phyloP scores from a whole-genome alignment of 306 rosid genomes.

The Prunus campanulata region DNA sequence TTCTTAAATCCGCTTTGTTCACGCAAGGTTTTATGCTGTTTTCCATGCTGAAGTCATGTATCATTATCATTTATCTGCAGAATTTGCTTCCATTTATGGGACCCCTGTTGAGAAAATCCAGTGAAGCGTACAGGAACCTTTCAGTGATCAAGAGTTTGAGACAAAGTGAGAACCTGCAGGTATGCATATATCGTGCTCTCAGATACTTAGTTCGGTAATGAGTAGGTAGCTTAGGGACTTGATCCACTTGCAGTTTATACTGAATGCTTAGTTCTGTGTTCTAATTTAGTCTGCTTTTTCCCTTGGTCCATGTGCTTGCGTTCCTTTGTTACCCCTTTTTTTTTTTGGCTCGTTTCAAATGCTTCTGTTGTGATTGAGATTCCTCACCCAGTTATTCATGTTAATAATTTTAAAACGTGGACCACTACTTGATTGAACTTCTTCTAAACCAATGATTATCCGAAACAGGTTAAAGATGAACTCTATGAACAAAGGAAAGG shows the following conservation, averaged over 20 bases:
- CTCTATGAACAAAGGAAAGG: slow-evolving; percentile 75
- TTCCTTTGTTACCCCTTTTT: background rate
- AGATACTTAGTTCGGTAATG: slow-evolving; percentile 13
- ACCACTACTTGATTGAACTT: background rate
- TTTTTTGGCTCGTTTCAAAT: background rate
- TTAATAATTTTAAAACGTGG: background rate
- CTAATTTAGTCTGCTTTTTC: background rate
- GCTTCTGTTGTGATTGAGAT: background rate
- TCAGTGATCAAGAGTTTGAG: slow-evolving; percentile 90
- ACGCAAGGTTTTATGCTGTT: background rate
- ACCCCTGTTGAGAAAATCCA: slow-evolving; percentile 89
- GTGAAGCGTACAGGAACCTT: slow-evolving; percentile 82
- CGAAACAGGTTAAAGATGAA: slow-evolving; percentile 78
- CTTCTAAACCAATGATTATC: background rate
- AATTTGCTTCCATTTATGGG: slow-evolving; percentile 87
- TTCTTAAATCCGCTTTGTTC: slow-evolving; percentile 10
- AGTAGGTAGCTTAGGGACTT: background rate
- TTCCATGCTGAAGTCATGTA: slow-evolving; percentile 12
- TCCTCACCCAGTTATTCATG: background rate
- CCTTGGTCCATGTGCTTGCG: background rate
- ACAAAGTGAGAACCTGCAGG: slow-evolving; percentile 95
- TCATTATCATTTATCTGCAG: slow-evolving; percentile 47
- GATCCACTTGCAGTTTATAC: background rate
- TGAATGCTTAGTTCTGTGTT: background rate
- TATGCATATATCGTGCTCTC: slow-evolving; percentile 31